Evolutionary conservation across 2,329 filamentous ascomycete species (phyloP), one percentile per base, ranked within the genome.

Genomic region (Beauveria sp.): DNA sequence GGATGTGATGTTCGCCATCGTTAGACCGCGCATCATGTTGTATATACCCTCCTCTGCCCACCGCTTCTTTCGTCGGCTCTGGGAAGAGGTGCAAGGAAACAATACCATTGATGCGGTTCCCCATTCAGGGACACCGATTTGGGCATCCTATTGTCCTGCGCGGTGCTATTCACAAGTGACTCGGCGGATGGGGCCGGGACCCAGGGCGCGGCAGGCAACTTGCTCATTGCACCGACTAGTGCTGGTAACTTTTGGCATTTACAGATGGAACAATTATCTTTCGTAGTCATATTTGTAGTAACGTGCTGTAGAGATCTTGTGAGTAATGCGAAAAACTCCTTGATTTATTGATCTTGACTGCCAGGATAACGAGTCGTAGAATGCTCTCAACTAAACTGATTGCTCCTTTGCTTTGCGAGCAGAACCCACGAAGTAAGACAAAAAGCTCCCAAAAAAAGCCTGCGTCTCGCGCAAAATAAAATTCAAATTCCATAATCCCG

Each of bases 151-250:
- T 59, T 59, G 56, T 59, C 46, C 46, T 16, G 9, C 10, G 10
- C 46, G 22, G 46, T n/a, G 46, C 56, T 59, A 59, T 59, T 59
- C 46, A 59, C 3, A 51, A 22, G 46, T 42, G 56, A 50, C 34
- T 43, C 38, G 34, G 14, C 22, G 24, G 18, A 59, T 59, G 46
- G 46, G 56, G 46, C 56, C 8, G 9, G 50, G 18, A 22, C 14
- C 43, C 43, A 31, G 28, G 8, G 26, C 26, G 34, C 52, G 43
- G 52, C 53, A 57, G 54, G 54, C 10, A 48, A 24, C 18, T 57
- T 20, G 10, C 6, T 48, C 46, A 51, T 59, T 43, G 28, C 24
- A 24, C 45, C 14, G 34, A 2, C 34, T 16, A 38, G 34, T 38
- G 34, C 12, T 38, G 5, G 34, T 14, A 38, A 38, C 5, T 38